phyloP scores from a whole-genome alignment of 805 yeast genomes.

The Kuraishia ogatae region DNA sequence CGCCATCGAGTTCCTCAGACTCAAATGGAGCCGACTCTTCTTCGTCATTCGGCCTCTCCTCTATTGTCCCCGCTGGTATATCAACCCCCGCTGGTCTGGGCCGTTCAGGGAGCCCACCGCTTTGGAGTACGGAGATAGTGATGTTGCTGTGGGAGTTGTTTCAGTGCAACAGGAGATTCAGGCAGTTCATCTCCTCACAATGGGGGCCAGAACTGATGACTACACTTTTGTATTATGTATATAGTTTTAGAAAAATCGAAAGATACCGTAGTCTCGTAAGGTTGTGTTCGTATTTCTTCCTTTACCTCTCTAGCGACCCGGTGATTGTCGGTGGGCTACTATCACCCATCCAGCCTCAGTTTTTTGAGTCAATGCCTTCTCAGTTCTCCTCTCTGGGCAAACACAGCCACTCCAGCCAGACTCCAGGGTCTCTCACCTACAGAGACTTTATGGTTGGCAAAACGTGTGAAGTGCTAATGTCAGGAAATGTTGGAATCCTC shows the following conservation, averaged over 20 bases:
- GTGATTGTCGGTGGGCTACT: constrained; percentile 30
- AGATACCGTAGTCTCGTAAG: constrained; percentile 35
- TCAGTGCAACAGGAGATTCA: constrained; percentile 61
- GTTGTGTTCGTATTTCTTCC: constrained; percentile 39
- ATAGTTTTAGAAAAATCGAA: constrained; percentile 32
- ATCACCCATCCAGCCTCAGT: constrained; percentile 31
- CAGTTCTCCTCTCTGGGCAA: constrained; percentile 27
- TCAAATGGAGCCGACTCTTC: constrained; percentile 8
- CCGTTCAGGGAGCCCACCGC: constrained; percentile 11
- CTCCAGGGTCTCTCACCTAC: constrained; percentile 34
- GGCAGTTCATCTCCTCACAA: constrained; percentile 31
- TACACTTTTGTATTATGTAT: constrained; percentile 47
- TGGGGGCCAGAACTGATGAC: constrained; percentile 47
- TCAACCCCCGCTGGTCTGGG: constrained; percentile 1
- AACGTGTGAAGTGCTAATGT: constrained; percentile 31
- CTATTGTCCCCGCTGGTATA: constrained; percentile 16
- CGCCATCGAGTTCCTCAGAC: background rate
- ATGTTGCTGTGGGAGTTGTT: constrained; percentile 68
- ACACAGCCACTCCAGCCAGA: constrained; percentile 9
- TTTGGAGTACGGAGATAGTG: constrained; percentile 51
- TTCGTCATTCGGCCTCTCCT: constrained; percentile 14
- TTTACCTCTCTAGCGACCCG: constrained; percentile 34
- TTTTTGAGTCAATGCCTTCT: constrained; percentile 43
- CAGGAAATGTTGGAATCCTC: constrained; percentile 24
- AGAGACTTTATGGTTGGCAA: constrained; percentile 58